These are phyloP conservation scores for Citrus reticulata DNA, from an alignment of 345 rosid genomes.

Conservation along the genomic window DNA sequence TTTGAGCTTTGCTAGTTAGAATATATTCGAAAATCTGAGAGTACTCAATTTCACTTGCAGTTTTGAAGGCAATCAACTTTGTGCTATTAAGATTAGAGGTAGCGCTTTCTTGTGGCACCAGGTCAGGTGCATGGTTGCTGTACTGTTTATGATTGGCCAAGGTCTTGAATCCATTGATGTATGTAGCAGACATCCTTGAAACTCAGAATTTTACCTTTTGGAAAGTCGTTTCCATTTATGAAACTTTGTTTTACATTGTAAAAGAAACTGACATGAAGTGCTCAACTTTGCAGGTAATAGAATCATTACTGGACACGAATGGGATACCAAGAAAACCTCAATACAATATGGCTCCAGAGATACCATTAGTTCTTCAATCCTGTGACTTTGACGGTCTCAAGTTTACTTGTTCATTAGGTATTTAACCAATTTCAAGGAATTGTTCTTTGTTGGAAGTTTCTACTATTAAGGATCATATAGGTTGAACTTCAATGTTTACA, in stretches of 20 bases:
- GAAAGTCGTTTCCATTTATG: background rate
- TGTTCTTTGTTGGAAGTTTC: background rate
- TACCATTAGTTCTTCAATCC: conserved; percentile 72
- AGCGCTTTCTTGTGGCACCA: conserved; percentile 98
- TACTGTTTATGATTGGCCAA: conserved; percentile 89
- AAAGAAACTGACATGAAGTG: conserved; percentile 3
- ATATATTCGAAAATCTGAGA: conserved; percentile 1
- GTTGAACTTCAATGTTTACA: background rate
- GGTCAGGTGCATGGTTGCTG: conserved; percentile 87
- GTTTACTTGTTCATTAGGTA: conserved; percentile 80
- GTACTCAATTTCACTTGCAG: conserved; percentile 34
- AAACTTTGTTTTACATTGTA: background rate
- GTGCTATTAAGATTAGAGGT: conserved; percentile 65
- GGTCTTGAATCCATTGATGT: conserved; percentile 75
- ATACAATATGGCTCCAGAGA: conserved; percentile 75
- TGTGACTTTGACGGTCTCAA: conserved; percentile 72
- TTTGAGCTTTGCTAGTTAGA: background rate
- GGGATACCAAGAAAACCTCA: conserved; percentile 76
- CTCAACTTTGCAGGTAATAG: conserved; percentile 51
- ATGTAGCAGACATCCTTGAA: conserved; percentile 25
- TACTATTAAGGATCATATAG: background rate
- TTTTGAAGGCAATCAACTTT: conserved; percentile 60
- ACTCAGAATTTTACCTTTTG: background rate
- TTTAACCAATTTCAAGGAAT: background rate
- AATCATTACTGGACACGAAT: conserved; percentile 57